Percentiles rank a stretch among this genome's conserved stretches.
Evolutionary conservation across 129 eudicot genomes (phyloP).

Genomic region (Pulicaria dysenterica): DNA sequence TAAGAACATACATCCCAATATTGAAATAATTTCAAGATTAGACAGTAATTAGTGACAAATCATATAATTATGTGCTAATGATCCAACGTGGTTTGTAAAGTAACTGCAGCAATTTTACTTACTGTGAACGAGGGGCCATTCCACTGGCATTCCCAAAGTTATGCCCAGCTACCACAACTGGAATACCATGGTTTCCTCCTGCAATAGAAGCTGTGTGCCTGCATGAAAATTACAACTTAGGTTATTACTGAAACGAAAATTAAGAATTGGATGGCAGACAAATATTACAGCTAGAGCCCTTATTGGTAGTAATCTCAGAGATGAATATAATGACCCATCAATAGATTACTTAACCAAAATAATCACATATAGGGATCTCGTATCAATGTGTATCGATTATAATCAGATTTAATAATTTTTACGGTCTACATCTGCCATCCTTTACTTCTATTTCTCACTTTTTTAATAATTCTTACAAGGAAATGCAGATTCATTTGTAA

Average conservation of each 20-base stretch:
- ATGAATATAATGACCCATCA: no score
- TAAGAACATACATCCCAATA: neutral
- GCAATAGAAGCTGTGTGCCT: slow-evolving; percentile 99
- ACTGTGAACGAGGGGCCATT: slow-evolving; percentile 99
- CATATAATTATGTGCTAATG: neutral
- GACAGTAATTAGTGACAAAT: neutral
- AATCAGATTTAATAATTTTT: no score
- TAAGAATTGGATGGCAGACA: neutral
- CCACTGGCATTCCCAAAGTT: slow-evolving; percentile 96
- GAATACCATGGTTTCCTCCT: slow-evolving; percentile 95
- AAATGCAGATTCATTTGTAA: no score
- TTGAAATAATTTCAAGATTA: slow-evolving; percentile 1
- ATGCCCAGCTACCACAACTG: slow-evolving; percentile 92
- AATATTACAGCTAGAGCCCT: neutral
- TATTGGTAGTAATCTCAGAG: neutral
- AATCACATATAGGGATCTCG: no score
- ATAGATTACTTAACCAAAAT: no score
- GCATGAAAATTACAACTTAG: slow-evolving; percentile 3
- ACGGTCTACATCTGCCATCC: no score
- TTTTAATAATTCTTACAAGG: no score
- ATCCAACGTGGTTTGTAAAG: neutral
- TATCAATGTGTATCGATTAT: no score
- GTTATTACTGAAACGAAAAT: slow-evolving; percentile 9
- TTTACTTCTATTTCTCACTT: no score
- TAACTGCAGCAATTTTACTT: slow-evolving; percentile 30